Conservation (phyloP, 2,329 filamentous ascomycete genomes). For the Mycosphaerella sp. region DNA sequence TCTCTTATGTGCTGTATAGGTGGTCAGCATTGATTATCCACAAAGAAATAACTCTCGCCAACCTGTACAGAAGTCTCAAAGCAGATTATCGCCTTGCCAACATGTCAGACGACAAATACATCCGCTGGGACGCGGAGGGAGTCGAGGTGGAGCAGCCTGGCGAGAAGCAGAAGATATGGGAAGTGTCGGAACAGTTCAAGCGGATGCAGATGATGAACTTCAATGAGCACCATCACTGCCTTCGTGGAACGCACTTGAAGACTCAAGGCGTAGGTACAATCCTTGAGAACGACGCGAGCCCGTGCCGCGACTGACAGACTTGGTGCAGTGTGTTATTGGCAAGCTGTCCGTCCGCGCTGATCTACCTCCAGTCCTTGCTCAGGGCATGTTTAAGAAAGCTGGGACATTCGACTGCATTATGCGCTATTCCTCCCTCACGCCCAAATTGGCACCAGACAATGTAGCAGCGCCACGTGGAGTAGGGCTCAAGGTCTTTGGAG, state of each 20-base stretch:
- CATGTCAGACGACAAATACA: conserved; percentile 20
- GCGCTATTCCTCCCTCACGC: conserved; percentile 36
- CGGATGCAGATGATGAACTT: conserved; percentile 39
- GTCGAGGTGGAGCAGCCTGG: conserved; percentile 32
- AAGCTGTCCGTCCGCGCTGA: conserved; percentile 32
- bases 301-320: background rate
- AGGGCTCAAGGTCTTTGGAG: conserved; percentile 35
- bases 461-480: conserved; percentile 34
- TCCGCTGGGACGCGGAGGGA: conserved; percentile 32
- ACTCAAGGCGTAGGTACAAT: conserved; percentile 28
- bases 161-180: conserved; percentile 35
- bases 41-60: background rate
- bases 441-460: conserved; percentile 36
- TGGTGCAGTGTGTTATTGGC: conserved; percentile 29
- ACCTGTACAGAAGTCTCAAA: background rate
- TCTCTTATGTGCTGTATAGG: background rate
- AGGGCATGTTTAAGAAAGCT: conserved; percentile 35
- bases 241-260: conserved; percentile 37
- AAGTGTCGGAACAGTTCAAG: conserved; percentile 36
- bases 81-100: conserved; percentile 3
- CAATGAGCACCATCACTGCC: conserved; percentile 36
- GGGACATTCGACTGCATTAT: conserved; percentile 35
- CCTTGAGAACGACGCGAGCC: background rate
- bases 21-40: conserved; percentile 10
- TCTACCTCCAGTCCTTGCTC: conserved; percentile 33